These are phyloP conservation scores for Trichoderma sp. DNA, from an alignment of 2,329 filamentous ascomycete species.

Conservation along the genomic window DNA sequence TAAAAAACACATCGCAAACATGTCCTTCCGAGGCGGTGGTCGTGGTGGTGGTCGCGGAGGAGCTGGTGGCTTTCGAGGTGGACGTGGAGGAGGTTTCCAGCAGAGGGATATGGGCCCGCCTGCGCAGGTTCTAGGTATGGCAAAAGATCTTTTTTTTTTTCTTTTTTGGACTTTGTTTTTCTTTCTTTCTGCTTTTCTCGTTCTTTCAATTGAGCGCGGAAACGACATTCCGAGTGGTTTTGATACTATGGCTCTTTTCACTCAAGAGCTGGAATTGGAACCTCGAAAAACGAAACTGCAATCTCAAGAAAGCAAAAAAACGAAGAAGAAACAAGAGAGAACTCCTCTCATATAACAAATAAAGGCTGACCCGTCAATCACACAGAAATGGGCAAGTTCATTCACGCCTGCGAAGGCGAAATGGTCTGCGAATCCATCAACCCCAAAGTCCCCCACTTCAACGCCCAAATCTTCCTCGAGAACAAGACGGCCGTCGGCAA, in stretches of 20 bases:
- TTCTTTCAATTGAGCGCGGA: neutral
- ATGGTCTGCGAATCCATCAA: slow-evolving; percentile 97
- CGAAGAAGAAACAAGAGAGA: neutral
- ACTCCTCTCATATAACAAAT: neutral
- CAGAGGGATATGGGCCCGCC: slow-evolving; percentile 48
- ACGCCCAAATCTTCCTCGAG: slow-evolving; percentile 97
- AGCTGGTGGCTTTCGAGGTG: slow-evolving; percentile 42
- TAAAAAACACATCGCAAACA: slow-evolving; percentile 30
- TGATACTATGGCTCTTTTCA: neutral
- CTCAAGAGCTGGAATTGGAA: neutral
- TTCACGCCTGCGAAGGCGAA: slow-evolving; percentile 95
- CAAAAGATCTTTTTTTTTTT: neutral
- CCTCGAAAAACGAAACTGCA: neutral
- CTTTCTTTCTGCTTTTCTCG: neutral
- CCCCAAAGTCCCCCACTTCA: slow-evolving; percentile 97
- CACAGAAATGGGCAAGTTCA: slow-evolving; percentile 84
- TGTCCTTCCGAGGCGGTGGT: slow-evolving; percentile 43
- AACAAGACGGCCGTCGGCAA: slow-evolving; percentile 98
- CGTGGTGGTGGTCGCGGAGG: slow-evolving; percentile 38
- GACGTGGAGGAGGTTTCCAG: slow-evolving; percentile 46
- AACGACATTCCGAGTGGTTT: neutral
- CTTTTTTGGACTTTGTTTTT: neutral
- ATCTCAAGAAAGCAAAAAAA: neutral
- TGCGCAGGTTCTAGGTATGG: slow-evolving; percentile 44
- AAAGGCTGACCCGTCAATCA: neutral